Evolutionary conservation across 1,139 yeast genomes (phyloP), one percentile per base, ranked within the genome.

Genomic region (Arxiozyma bovina): DNA sequence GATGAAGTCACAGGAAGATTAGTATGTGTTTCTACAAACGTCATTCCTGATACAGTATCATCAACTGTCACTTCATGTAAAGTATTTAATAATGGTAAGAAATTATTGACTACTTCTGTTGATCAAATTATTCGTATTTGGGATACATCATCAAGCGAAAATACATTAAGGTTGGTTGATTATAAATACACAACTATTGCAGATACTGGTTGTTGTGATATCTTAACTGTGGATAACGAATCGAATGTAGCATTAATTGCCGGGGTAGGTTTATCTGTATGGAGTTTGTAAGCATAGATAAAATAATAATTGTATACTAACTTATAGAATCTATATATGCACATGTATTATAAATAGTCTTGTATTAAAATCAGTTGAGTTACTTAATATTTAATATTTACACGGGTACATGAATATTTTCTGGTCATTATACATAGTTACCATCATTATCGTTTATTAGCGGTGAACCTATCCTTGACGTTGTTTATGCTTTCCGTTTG

Each of bases 401-500:
- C 40, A 21, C 15, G 20, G 22, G 23, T 30, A 34, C 18, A 45
- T 34, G 38, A 48, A 48, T 48, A 47, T 38, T 38, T 40, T 34
- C 4, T 4, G 11, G 7, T 8, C 6, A 11, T 15, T 40, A 47
- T 17, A 22, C 3, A 22, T 21, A 21, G 40, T 17, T 25, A 23
- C 15, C 23, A 18, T 23, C 21, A 72, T n/a, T 48, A 25, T 8
- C 9, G 18, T n/a, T 25, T 22, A 45, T 45, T 25, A 17, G 27
- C n/a, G 22, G n/a, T 15, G 12, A 34, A 3, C 1, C 6, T 34
- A 91, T 61, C 96, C 96, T 73, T 91, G 98, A 73, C 97, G 88
- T 73, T 93, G 99, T 74, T 93, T 93, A 73, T 93, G 99, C 73
- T 89, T 89, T 59, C 91, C 90, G 70, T 90, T 89, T 50, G 93